Evolutionary conservation across 306 rosid species (phyloP), one percentile per base, ranked within the genome.

Genomic region (Inga leiocalycina): DNA sequence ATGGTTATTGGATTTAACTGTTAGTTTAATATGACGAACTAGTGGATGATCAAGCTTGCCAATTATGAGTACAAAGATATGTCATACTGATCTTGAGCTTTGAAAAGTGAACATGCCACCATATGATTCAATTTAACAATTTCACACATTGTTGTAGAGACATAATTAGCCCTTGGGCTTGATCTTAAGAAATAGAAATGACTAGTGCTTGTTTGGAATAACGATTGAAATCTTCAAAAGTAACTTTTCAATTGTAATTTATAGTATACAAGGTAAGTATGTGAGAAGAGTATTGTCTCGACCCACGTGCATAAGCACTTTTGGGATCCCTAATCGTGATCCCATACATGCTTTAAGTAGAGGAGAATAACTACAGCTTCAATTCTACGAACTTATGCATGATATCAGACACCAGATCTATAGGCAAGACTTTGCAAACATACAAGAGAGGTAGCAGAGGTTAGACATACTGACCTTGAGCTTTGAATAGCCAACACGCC

Each of bases 401-500:
- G 64, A 81, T 64, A 74, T 52, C 67, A 39, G 49, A 48, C 54
- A 56, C 79, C 41, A 44, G 75, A 69, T 39, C 39, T 76, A 66
- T 48, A 70, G 39, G 81, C 67, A 73, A 54, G 56, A 66, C 20
- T 13, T 48, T 35, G 49, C 15, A 69, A 68, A 37, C 6, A 35
- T 19, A 54, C 27, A 78, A 81, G 62, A 80, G 80, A 54, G 64
- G 45, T 70, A 43, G 59, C 62, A 30, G 74, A 45, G 79, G 51
- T 41, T 16, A 22, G 49, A 70, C 24, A 65, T 79, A 76, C 82
- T 75, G 65, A 93, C 98, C 98, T 90, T 86, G 85, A 95, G 96
- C 84, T 95, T 95, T 52, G 99, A 91, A 89, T 93, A 95, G 75
- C 98, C 99, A 82, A 93, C 99, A 65, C 96, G 92, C 99, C 99